Base-by-base conservation (phyloP, 1,284 basidiomycete species). In the Tausonia pullulans region DNA sequence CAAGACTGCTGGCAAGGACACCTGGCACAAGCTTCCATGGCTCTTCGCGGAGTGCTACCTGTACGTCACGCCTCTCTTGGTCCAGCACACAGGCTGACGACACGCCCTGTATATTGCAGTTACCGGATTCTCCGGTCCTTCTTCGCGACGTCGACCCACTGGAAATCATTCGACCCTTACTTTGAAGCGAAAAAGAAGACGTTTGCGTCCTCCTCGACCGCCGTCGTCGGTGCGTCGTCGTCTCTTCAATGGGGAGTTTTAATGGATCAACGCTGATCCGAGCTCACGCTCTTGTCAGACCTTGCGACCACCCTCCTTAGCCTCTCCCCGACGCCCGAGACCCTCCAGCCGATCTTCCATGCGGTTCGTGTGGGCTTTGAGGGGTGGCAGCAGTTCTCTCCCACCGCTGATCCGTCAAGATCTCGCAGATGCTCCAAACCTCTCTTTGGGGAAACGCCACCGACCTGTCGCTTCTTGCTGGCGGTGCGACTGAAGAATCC, bases 11-110 rank as follows among this genome's bases (percentile, higher is more conserved):
- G 78, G 80, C 1, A 81, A 83, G 67, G 81, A 86, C 69, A 88
- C 86, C 0, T 98, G 95, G 95, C 92, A 93, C 73, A 87, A 83
- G 2, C 85, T 89, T 7, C 88, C 92, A 4, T 98, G 94, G 92
- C 81, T 98, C 11, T 97, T 83, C 73, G 90, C 92, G 67, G 95
- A 98, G 84, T 96, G 79, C 71, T 80, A 80, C 70, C 73, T 81
- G 75, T 76, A 62, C 64, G 83, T 74, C 16, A 13, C 13, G 55
- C 45, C 39, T 4, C 5, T 14, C 44, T 45, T 10, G 13, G 41
- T 40, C 40, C n/a, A 48, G 13, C 13, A 6, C n/a, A 1, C 8
- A 14, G 11, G 11, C 50, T 54, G 13, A 27, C 48, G 61, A 11
- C 53, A 49, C 10, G n/a, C 53, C 52, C 39, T 52, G 16, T 66